These are phyloP conservation scores for Penicillium malachiteum DNA, from an alignment of 495 filamentous ascomycete species.

Conservation along the genomic window DNA sequence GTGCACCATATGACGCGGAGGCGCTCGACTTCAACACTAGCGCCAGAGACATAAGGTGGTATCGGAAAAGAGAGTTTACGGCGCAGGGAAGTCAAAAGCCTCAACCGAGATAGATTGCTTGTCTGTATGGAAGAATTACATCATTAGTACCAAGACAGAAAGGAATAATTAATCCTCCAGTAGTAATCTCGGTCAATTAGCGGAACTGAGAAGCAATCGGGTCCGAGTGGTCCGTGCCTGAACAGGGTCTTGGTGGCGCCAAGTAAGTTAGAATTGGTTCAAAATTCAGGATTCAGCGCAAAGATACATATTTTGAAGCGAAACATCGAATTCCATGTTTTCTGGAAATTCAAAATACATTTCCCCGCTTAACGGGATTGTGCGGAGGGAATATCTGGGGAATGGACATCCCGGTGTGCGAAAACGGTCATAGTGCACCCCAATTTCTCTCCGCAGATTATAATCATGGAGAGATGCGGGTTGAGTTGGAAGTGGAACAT, in stretches of 20 bases:
- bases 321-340: not conserved
- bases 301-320: not conserved
- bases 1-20: conserved; percentile 7
- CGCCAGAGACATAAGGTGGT: not conserved
- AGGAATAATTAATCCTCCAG: not conserved
- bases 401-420: conserved; percentile 15
- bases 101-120: conserved; percentile 9
- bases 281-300: too few species aligned
- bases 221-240: conserved; percentile 8
- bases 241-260: not conserved
- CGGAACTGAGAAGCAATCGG: conserved; percentile 1
- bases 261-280: too few species aligned
- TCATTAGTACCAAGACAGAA: not conserved
- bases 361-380: conserved; percentile 1
- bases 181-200: conserved; percentile 1
- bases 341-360: not conserved
- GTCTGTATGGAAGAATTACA: conserved; percentile 2
- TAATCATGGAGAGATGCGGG: not conserved
- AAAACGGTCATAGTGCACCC: conserved; percentile 7
- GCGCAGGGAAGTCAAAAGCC: conserved; percentile 9
- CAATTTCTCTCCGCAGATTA: conserved; percentile 9
- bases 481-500: not conserved
- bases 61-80: conserved; percentile 1
- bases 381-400: conserved; percentile 14
- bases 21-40: conserved; percentile 2